Percentiles rank a stretch among this genome's conserved stretches.
Evolutionary conservation across 805 yeast species (phyloP).

Genomic region (Teunomyces pallodes): DNA sequence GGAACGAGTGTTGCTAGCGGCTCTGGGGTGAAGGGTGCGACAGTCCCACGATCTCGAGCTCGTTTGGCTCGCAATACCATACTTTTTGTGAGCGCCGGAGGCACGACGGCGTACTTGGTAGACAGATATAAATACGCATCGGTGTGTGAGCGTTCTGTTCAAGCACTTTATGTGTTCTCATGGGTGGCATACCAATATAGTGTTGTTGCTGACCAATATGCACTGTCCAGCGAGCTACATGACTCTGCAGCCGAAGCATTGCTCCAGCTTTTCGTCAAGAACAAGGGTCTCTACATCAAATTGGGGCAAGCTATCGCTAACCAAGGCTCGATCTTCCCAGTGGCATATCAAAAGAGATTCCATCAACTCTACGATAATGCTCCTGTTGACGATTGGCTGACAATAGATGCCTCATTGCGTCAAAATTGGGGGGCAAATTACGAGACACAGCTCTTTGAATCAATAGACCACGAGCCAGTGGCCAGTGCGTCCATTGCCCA

Average conservation of each 20-base stretch:
- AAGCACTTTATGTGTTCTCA: constrained; percentile 48
- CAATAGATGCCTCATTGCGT: constrained; percentile 39
- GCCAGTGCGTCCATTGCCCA: constrained; percentile 80
- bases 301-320: constrained; percentile 79
- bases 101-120: constrained; percentile 18
- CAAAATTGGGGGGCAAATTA: constrained; percentile 44
- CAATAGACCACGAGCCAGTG: constrained; percentile 54
- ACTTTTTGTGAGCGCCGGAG: not conserved
- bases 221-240: constrained; percentile 51
- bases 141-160: constrained; percentile 47
- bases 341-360: constrained; percentile 58
- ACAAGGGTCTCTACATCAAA: constrained; percentile 61
- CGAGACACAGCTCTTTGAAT: constrained; percentile 33
- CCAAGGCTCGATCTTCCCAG: constrained; percentile 67
- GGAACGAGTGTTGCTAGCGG: not conserved
- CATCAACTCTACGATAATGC: constrained; percentile 64
- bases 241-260: constrained; percentile 49
- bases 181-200: constrained; percentile 60
- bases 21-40: too few species aligned
- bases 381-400: constrained; percentile 54
- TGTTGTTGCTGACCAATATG: constrained; percentile 38
- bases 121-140: constrained; percentile 48
- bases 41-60: too few species aligned
- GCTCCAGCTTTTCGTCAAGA: constrained; percentile 25
- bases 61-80: not conserved